phyloP scores from a whole-genome alignment of 2,329 filamentous ascomycete genomes.

The Torrubiellomyces zombiae region DNA sequence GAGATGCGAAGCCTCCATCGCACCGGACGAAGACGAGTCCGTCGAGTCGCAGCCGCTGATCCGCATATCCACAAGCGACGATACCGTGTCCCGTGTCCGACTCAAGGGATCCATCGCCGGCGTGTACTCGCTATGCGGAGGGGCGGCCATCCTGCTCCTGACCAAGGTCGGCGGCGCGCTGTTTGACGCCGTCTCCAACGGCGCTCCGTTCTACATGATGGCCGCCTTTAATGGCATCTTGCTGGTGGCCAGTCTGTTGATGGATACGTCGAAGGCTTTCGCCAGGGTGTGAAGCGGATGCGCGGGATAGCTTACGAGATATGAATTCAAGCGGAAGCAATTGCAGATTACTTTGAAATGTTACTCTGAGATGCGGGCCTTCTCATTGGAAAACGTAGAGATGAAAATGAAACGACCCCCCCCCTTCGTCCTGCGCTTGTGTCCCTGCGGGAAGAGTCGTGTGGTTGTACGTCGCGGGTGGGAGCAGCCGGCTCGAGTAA shows the following conservation, averaged over 20 bases:
- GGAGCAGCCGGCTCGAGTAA: no score
- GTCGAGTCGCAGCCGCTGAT: slow-evolving; percentile 26
- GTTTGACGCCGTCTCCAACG: slow-evolving; percentile 59
- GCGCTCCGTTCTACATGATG: slow-evolving; percentile 90
- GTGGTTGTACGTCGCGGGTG: no score
- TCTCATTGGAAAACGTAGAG: no score
- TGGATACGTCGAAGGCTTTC: slow-evolving; percentile 29
- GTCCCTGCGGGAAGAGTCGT: no score
- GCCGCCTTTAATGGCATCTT: slow-evolving; percentile 68
- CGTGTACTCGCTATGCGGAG: slow-evolving; percentile 82
- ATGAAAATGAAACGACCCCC: no score
- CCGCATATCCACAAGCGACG: slow-evolving; percentile 12
- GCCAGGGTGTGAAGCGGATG: slow-evolving; percentile 5
- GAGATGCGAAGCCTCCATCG: slow-evolving; percentile 11
- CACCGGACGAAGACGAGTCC: slow-evolving; percentile 21
- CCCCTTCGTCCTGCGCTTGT: no score
- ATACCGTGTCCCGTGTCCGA: slow-evolving; percentile 29
- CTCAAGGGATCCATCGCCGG: slow-evolving; percentile 92
- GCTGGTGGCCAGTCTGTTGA: slow-evolving; percentile 35
- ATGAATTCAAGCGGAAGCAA: no score
- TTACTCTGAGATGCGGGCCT: no score
- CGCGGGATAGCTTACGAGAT: slow-evolving; percentile 2
- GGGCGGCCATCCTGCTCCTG: slow-evolving; percentile 73
- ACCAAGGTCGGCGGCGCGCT: slow-evolving; percentile 81
- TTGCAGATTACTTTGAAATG: no score